Evolutionary conservation across 1,284 basidiomycete genomes (phyloP).

Genomic region (Meripilus lineatus): DNA sequence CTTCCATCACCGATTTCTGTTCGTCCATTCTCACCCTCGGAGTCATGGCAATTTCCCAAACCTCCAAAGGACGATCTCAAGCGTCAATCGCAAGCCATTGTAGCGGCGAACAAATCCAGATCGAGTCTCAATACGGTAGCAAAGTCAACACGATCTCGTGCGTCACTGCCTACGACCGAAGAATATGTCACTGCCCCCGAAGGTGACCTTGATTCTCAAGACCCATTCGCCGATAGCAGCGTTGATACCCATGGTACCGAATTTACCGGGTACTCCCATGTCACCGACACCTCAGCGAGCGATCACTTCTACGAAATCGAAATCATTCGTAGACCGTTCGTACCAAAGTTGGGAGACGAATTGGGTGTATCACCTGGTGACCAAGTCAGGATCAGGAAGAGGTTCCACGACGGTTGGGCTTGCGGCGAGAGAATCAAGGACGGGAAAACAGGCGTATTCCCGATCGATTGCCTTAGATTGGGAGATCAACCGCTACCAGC

Average conservation of each 20-base stretch:
- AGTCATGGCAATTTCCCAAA: slow-evolving; percentile 61
- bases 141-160: slow-evolving; percentile 9
- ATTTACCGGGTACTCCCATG: too few relatives aligned
- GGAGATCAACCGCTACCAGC: slow-evolving; percentile 41
- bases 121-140: neutral
- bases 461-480: slow-evolving; percentile 55
- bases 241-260: slow-evolving; percentile 11
- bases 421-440: slow-evolving; percentile 32
- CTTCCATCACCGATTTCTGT: slow-evolving; percentile 49
- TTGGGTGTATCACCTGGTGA: slow-evolving; percentile 48
- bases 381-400: slow-evolving; percentile 42
- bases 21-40: slow-evolving; percentile 58
- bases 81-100: slow-evolving; percentile 1
- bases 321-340: slow-evolving; percentile 49
- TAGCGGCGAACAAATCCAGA: neutral
- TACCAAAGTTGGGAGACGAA: slow-evolving; percentile 55
- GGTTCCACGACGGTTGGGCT: slow-evolving; percentile 71
- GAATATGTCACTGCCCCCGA: slow-evolving; percentile 13
- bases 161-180: slow-evolving; percentile 13
- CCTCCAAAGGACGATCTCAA: slow-evolving; percentile 35
- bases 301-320: slow-evolving; percentile 37
- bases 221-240: slow-evolving; percentile 34
- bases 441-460: slow-evolving; percentile 40
- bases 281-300: slow-evolving; percentile 22
- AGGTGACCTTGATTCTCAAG: slow-evolving; percentile 7